A percentile compares a stretch with the other conserved stretches of the same genome.
Conservation (phyloP, 352 stramenopile species). For the Plasmopara muralis region DNA sequence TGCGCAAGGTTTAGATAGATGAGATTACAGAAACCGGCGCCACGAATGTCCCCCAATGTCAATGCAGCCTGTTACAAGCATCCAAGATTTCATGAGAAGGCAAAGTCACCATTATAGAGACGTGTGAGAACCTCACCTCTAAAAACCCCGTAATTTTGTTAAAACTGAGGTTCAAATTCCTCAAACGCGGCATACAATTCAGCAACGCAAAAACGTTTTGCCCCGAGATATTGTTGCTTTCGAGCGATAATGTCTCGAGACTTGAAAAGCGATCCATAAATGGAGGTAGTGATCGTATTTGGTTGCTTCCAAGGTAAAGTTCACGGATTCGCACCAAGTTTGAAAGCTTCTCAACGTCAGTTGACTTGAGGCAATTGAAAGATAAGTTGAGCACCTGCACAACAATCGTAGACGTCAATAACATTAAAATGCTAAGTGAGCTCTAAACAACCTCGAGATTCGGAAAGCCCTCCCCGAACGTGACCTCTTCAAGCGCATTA, state of each 20-base stretch:
- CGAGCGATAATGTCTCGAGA: constrained; percentile 70
- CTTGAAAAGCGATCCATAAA: constrained; percentile 72
- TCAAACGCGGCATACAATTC: constrained; percentile 49
- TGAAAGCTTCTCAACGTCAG: constrained; percentile 63
- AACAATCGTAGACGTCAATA: neutral
- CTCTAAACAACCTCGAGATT: constrained; percentile 41
- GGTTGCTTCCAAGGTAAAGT: constrained; percentile 71
- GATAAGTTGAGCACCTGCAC: constrained; percentile 63
- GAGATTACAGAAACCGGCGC: constrained; percentile 54
- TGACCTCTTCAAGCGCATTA: constrained; percentile 53
- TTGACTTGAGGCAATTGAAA: constrained; percentile 63
- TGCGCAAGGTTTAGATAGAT: constrained; percentile 70
- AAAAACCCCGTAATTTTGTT: constrained; percentile 73
- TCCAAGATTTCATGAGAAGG: neutral
- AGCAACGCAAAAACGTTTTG: constrained; percentile 69
- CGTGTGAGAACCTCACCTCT: constrained; percentile 27
- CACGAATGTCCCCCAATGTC: constrained; percentile 50
- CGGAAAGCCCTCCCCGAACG: constrained; percentile 47
- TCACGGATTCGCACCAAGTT: constrained; percentile 71
- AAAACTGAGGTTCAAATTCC: constrained; percentile 72
- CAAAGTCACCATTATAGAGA: neutral
- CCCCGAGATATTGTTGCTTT: constrained; percentile 67
- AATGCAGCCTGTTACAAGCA: constrained; percentile 33
- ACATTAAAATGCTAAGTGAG: neutral
- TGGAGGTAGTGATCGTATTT: constrained; percentile 54